These are phyloP conservation scores for Neurospora discreta DNA, from an alignment of 495 filamentous ascomycete species.

Conservation along the genomic window DNA sequence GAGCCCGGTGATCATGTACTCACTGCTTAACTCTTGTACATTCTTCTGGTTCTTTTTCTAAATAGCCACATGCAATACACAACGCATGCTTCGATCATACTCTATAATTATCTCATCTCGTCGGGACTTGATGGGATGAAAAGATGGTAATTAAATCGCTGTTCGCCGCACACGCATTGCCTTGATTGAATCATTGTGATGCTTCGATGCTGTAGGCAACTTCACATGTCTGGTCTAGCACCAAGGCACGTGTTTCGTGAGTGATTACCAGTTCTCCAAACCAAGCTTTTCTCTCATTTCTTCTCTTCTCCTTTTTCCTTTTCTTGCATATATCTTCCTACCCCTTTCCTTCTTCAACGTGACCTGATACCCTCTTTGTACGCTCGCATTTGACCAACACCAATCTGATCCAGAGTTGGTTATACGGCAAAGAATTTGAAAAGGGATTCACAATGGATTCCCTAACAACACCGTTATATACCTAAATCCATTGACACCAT, in stretches of 20 bases:
- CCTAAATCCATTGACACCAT: too few species aligned
- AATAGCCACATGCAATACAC: neutral
- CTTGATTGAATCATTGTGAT: neutral
- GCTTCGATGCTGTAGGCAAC: neutral
- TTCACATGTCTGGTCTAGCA: neutral
- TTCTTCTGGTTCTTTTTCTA: neutral
- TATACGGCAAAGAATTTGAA: neutral
- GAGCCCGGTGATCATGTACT: neutral
- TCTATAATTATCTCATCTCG: neutral
- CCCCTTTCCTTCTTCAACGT: too few species aligned
- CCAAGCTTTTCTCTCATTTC: too few species aligned
- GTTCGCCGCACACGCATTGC: neutral
- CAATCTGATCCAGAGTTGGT: neutral
- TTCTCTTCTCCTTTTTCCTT: neutral
- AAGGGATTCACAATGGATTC: too few species aligned
- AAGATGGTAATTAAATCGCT: neutral
- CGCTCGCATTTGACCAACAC: neutral
- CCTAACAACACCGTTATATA: too few species aligned
- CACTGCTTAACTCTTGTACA: neutral
- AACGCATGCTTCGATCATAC: neutral
- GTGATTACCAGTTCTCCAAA: too few species aligned
- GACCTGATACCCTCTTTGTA: neutral
- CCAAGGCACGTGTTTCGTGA: neutral
- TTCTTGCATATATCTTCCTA: neutral
- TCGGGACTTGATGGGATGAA: neutral